phyloP scores from a whole-genome alignment of 2,329 filamentous ascomycete genomes.

The Elsinoe batatas region DNA sequence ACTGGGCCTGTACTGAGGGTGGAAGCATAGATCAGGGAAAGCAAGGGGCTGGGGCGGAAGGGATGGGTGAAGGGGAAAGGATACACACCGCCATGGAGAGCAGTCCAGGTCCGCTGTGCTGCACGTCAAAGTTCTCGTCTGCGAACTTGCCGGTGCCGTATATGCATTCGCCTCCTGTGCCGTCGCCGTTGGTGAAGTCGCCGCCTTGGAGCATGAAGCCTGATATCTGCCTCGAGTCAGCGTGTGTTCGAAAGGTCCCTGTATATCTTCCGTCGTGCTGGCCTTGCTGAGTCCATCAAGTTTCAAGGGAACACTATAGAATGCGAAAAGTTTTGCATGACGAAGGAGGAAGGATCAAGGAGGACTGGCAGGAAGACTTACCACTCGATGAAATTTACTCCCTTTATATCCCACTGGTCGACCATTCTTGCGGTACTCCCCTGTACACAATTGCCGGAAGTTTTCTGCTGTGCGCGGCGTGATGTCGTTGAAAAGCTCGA shows the following conservation, averaged over 20 bases:
- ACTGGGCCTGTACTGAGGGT: neutral
- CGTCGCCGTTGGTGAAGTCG: slow-evolving; percentile 89
- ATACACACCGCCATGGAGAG: slow-evolving; percentile 81
- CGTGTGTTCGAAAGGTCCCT: too few species aligned
- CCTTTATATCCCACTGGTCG: slow-evolving; percentile 89
- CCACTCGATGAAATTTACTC: slow-evolving; percentile 86
- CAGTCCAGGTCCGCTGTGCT: slow-evolving; percentile 69
- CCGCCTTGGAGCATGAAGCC: slow-evolving; percentile 97
- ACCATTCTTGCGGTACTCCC: slow-evolving; percentile 73
- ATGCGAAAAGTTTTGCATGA: too few species aligned
- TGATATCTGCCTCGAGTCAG: slow-evolving; percentile 55
- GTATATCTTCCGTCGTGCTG: too few species aligned
- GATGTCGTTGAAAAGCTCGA: slow-evolving; percentile 79
- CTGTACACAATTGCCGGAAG: slow-evolving; percentile 94
- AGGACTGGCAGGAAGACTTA: slow-evolving; percentile 36
- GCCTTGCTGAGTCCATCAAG: too few species aligned
- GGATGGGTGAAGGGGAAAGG: neutral
- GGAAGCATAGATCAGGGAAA: too few species aligned
- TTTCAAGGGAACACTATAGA: too few species aligned
- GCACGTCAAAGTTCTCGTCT: slow-evolving; percentile 79
- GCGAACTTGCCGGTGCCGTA: slow-evolving; percentile 77
- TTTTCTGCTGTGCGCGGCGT: slow-evolving; percentile 80
- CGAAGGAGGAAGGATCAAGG: too few species aligned
- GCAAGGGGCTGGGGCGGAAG: too few species aligned
- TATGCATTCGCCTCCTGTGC: slow-evolving; percentile 70